Evolutionary conservation across 73 alveolate genomes (phyloP).

Genomic region (Halteria grandinella): DNA sequence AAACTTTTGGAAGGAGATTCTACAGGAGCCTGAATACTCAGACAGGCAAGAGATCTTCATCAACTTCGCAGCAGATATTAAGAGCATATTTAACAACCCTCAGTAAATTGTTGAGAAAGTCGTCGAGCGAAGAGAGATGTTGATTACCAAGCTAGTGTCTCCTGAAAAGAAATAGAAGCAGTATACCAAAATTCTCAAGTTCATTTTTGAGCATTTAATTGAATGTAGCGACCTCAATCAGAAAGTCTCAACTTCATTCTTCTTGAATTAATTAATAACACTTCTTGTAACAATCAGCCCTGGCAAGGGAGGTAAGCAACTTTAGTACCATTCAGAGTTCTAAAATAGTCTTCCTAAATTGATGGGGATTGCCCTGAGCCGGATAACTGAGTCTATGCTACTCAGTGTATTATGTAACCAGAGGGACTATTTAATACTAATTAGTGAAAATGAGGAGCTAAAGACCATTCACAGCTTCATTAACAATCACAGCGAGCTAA

Average conservation of each 20-base stretch:
- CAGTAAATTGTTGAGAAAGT: background rate
- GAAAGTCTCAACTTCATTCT: background rate
- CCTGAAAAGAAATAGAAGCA: too few relatives aligned
- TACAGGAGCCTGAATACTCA: background rate
- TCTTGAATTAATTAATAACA: background rate
- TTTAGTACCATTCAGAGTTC: background rate
- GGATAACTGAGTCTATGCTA: background rate
- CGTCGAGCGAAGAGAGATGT: background rate
- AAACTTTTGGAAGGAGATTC: background rate
- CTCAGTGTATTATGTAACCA: background rate
- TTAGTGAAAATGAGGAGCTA: background rate
- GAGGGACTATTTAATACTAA: background rate
- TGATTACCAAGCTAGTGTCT: background rate
- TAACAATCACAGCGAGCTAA: background rate
- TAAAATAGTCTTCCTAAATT: conserved; percentile 10
- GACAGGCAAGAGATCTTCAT: background rate
- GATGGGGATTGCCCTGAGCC: background rate
- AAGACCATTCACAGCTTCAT: background rate
- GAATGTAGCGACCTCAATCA: background rate
- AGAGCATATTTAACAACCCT: conserved; percentile 4
- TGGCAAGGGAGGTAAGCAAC: background rate
- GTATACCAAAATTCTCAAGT: too few relatives aligned
- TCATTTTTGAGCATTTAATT: conserved; percentile 13
- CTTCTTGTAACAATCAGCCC: background rate
- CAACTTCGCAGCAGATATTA: conserved; percentile 1